Evolutionary conservation across 345 rosid species (phyloP).

Genomic region (Pseudoturritis turrita): DNA sequence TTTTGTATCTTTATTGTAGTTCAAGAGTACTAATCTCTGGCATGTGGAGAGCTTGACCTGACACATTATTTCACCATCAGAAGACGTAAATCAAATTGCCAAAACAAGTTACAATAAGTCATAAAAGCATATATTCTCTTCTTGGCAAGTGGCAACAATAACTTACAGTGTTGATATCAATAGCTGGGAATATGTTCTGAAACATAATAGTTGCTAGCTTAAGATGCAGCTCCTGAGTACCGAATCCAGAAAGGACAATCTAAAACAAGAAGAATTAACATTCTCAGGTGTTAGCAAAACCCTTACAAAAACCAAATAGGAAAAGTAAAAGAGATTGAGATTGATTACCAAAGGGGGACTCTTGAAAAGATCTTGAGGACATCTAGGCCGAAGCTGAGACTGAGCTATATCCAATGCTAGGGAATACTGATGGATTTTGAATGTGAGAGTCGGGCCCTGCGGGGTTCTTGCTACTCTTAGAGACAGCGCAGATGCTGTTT

Average conservation of each 20-base stretch:
- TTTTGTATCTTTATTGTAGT: slow-evolving; percentile 85
- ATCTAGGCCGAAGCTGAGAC: slow-evolving; percentile 83
- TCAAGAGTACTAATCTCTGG: slow-evolving; percentile 86
- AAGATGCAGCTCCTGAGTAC: slow-evolving; percentile 77
- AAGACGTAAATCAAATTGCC: background rate
- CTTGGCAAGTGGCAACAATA: background rate
- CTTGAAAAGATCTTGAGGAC: slow-evolving; percentile 90
- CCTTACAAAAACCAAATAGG: background rate
- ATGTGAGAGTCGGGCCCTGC: slow-evolving; percentile 90
- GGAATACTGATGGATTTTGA: slow-evolving; percentile 73
- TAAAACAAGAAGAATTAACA: slow-evolving; percentile 26
- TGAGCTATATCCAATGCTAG: slow-evolving; percentile 73
- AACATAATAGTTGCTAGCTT: slow-evolving; percentile 84
- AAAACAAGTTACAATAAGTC: slow-evolving; percentile 8
- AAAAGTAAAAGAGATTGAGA: background rate
- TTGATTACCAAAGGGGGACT: slow-evolving; percentile 71
- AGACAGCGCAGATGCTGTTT: slow-evolving; percentile 62
- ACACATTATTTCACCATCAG: slow-evolving; percentile 28
- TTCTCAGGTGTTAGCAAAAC: background rate
- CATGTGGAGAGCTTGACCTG: slow-evolving; percentile 93
- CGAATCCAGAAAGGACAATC: slow-evolving; percentile 97
- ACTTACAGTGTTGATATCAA: slow-evolving; percentile 90
- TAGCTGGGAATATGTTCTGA: slow-evolving; percentile 93
- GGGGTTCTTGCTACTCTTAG: slow-evolving; percentile 90
- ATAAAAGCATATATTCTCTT: background rate